A percentile compares a stretch with the other conserved stretches of the same genome.
Evolutionary conservation across 192 early-diverging fungal species (phyloP).

Genomic region (Linnemannia exigua): DNA sequence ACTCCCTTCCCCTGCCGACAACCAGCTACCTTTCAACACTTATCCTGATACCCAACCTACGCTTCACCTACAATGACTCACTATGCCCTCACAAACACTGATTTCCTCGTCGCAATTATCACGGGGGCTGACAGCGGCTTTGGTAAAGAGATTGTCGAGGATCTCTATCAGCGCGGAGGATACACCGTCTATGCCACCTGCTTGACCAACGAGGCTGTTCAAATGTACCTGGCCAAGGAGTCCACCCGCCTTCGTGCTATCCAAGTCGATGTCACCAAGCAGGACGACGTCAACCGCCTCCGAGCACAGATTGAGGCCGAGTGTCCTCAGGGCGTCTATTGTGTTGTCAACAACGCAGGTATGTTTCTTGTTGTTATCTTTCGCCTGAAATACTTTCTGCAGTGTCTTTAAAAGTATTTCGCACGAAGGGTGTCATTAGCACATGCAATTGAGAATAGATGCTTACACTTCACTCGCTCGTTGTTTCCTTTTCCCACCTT

Average conservation of each 20-base stretch:
- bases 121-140: constrained; percentile 55
- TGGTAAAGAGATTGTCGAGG: constrained; percentile 45
- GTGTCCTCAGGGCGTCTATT: constrained; percentile 54
- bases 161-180: constrained; percentile 46
- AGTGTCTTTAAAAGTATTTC: background rate
- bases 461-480: background rate
- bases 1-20: too few relatives aligned
- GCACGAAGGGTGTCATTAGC: background rate
- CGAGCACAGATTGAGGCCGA: constrained; percentile 45
- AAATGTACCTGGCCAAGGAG: constrained; percentile 26
- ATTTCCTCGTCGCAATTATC: constrained; percentile 46
- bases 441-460: background rate
- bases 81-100: constrained; percentile 34
- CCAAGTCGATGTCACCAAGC: constrained; percentile 54
- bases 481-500: background rate
- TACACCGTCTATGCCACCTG: constrained; percentile 54
- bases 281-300: constrained; percentile 43
- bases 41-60: too few relatives aligned
- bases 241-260: constrained; percentile 41
- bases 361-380: background rate
- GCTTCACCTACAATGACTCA: background rate
- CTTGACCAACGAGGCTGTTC: constrained; percentile 31
- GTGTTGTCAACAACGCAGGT: constrained; percentile 56
- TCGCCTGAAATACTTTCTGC: too few relatives aligned
- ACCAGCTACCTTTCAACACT: background rate